These are phyloP conservation scores for Geotrichum macrosporum DNA, from an alignment of 1,139 yeast genomes.

Conservation along the genomic window DNA sequence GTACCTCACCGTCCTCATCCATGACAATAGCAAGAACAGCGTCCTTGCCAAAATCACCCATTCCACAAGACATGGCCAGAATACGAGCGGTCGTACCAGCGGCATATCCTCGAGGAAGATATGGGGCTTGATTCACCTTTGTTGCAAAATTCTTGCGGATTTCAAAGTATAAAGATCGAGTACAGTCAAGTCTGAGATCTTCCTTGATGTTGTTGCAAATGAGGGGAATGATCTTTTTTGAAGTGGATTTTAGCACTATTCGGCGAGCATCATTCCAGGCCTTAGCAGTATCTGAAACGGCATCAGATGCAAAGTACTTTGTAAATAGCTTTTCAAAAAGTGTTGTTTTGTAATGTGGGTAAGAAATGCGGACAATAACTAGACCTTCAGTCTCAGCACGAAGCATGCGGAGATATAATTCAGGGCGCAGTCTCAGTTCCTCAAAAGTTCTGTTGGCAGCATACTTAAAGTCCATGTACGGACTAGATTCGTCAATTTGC, in stretches of 20 bases:
- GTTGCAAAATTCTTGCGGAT: slow-evolving; percentile 65
- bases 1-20: slow-evolving; percentile 75
- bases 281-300: slow-evolving; percentile 71
- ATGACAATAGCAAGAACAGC: slow-evolving; percentile 80
- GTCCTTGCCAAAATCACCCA: slow-evolving; percentile 72
- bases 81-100: slow-evolving; percentile 83
- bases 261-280: slow-evolving; percentile 82
- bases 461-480: slow-evolving; percentile 86
- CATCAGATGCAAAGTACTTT: slow-evolving; percentile 70
- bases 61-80: slow-evolving; percentile 77
- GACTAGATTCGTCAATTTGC: slow-evolving; percentile 73
- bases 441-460: slow-evolving; percentile 75
- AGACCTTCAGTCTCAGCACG: slow-evolving; percentile 77
- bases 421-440: slow-evolving; percentile 72
- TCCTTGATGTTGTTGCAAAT: slow-evolving; percentile 78
- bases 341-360: slow-evolving; percentile 42
- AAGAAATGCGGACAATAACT: slow-evolving; percentile 44
- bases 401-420: slow-evolving; percentile 78
- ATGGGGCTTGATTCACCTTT: slow-evolving; percentile 90
- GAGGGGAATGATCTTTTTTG: slow-evolving; percentile 62
- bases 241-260: slow-evolving; percentile 59
- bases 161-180: slow-evolving; percentile 61
- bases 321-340: slow-evolving; percentile 50
- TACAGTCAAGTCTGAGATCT: slow-evolving; percentile 72
- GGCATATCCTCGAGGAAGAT: slow-evolving; percentile 69